Percentiles rank a stretch among this genome's conserved stretches.
phyloP scores from a whole-genome alignment of 2,329 filamentous ascomycete species.

The Coniochaeta prunicola region DNA sequence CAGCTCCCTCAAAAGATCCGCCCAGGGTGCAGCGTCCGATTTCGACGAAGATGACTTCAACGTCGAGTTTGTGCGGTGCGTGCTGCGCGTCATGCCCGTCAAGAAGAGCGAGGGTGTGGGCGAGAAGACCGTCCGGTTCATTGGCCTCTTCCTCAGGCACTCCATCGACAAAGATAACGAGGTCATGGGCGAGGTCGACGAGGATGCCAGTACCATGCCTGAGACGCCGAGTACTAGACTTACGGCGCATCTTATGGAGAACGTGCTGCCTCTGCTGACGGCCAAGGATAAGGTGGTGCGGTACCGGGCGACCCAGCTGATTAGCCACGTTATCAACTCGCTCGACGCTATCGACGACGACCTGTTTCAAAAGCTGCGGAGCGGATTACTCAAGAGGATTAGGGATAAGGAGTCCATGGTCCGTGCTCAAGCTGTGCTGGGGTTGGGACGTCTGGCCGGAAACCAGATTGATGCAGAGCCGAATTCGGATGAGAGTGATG shows the following conservation, averaged over 20 bases:
- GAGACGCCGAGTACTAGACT: constrained; percentile 82
- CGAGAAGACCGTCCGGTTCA: constrained; percentile 77
- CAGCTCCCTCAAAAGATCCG: constrained; percentile 41
- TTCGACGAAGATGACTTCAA: constrained; percentile 86
- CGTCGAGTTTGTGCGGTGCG: constrained; percentile 73
- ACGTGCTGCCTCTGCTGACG: constrained; percentile 66
- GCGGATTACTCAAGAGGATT: constrained; percentile 75
- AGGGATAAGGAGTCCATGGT: constrained; percentile 93
- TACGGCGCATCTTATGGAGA: constrained; percentile 64
- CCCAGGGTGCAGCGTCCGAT: constrained; percentile 45
- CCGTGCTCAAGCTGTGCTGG: constrained; percentile 83
- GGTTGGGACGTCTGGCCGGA: constrained; percentile 76
- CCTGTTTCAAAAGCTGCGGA: constrained; percentile 73
- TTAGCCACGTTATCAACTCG: constrained; percentile 87
- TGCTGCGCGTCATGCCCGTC: constrained; percentile 73
- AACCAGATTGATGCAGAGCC: constrained; percentile 66
- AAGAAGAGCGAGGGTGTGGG: constrained; percentile 89
- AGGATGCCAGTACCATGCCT: constrained; percentile 62
- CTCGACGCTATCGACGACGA: constrained; percentile 89
- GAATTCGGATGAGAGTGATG: constrained; percentile 64
- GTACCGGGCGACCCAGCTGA: constrained; percentile 82
- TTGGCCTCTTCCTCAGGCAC: constrained; percentile 78
- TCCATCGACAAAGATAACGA: constrained; percentile 65
- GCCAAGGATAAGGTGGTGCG: constrained; percentile 91
- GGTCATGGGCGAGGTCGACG: constrained; percentile 55